Evolutionary conservation across 2,329 filamentous ascomycete species (phyloP), one percentile per base, ranked within the genome.

Genomic region (Pseudogymnoascus sp.): DNA sequence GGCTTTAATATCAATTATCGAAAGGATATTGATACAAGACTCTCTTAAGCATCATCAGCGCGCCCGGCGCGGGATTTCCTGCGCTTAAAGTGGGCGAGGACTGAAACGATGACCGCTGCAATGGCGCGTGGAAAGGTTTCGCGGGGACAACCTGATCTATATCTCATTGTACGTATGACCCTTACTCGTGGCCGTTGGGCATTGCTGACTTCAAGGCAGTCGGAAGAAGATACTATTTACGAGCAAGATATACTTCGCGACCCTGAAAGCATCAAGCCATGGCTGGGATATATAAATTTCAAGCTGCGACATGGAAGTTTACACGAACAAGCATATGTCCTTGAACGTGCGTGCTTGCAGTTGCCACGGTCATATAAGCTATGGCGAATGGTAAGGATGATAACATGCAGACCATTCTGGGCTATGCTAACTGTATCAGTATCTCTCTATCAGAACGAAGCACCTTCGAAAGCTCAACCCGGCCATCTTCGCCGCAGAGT

Each of bases 311-410:
- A 96, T 82, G 93, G 93, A 69, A 90, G 84, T 50, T 73, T 90
- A 47, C 85, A 91, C 62, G 93, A 97, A 78, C 93, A 96, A 77
- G 90, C 92, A 8, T 87, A 85, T 69, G 83, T 92, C 38, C 89
- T 97, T 79, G 95, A 97, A 78, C 86, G 95, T 72, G 93, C 95
- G 64, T 97, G 93, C 76, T 82, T 85, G 67, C 89, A 96, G 71
- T 83, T 99, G 53, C 95, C 95, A 60, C 86, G 95, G 69, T 97
- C 93, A 28, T 99, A 96, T 80, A 99, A 99, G 79, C 82, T 99
- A 60, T 99, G 95, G 95, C 97, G 96, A 78, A 87, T 96, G 85
- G 88, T 91, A 78, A 65, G 77, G 70, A 50, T 19, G 26, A 19
- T 62, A 31, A 15, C 26, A 21, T 38, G 13, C 60, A 33, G 17